Base-by-base conservation (phyloP, 2,329 filamentous ascomycete species). In the Fusarium mexicanum region DNA sequence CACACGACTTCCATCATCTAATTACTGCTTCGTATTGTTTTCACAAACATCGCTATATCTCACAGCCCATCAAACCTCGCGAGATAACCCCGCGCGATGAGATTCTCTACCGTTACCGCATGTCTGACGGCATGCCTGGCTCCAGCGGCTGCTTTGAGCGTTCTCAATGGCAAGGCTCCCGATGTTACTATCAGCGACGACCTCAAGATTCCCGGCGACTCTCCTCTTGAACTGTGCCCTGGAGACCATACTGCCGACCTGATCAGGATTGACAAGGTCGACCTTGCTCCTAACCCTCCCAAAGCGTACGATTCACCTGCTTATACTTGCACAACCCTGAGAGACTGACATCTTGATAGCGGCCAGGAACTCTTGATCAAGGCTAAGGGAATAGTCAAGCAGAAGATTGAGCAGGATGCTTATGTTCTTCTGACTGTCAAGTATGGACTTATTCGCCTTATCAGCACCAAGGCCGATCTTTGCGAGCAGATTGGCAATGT, bases 401-500 rank as follows among this genome's bases (percentile, higher is more conserved):
- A 97, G 79, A 84, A 87, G 59, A 91, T 99, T 74, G 89, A 91
- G 63, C 82, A 94, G 67, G 96, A 94, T 67, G 94, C 96, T 69
- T 94, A 93, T 78, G 92, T 98, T 72, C 87, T 92, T 54, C 83
- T 99, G 46, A 89, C 91, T 76, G 96, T 99, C 85, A 98, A 98
- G 86, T 98, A 97, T 83, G 96, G 96, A 69, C 87, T 98, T 75
- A 98, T 99, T 83, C 93, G 91, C 63, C 89, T 99, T 74, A 91
- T 99, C 83, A 94, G 90, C 83, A 93, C 93, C 75, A 89, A 88
- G 76, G 91, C 92, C 79, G 93, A 98, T 80, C 89, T 98, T 43
- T 99, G 96, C 86, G 93, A 98, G 69, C 92, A 97, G 82, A 90
- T 97, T 75, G 87, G 89, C 81, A 95, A 98, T 76, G 94, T 98